Evolutionary conservation across 495 filamentous ascomycete genomes (phyloP), one percentile per base, ranked within the genome.

Genomic region (Annulohypoxylon stygium): DNA sequence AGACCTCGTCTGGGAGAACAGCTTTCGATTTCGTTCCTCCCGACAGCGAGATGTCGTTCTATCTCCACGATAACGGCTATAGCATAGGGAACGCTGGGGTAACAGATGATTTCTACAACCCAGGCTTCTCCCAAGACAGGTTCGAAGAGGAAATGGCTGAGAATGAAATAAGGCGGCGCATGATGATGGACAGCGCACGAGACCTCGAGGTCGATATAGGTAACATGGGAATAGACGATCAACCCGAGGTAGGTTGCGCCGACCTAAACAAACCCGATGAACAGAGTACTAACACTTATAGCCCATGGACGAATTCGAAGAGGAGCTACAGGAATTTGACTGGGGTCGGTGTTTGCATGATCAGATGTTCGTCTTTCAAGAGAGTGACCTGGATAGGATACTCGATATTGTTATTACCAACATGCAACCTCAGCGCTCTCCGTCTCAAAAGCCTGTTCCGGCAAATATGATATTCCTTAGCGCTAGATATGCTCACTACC

Each of bases 281-380:
- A 26, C 48, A 53, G n/a, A 39, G 30, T 58, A 57, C 71, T 67
- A 43, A 74, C 36, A 53, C 54, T 55, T 47, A 65, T 75, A 98
- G 93, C 85, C 90, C 37, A 86, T 89, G 1, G 94, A 94, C 69
- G 95, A 98, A 37, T 82, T 93, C 18, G 94, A 97, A 76, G 93
- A 93, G 64, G 93, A 97, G 61, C 89, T 90, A 48, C 94, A 97
- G 76, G 96, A 98, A 65, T 99, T 99, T 72, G 90, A 97, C n/a
- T 99, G 96, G 96, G 92, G 93, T 75, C 86, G 91, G 76, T 99
- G 96, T 81, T 83, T 97, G 50, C 94, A 97, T 77, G 96, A 99
- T 79, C 96, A 99, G 78, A 99, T 99, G 96, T 99, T 99, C 75
- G 96, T 99, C 25, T 98, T 99, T 79, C 97, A 98, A 82, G 97